A percentile compares a stretch with the other conserved stretches of the same genome.
Evolutionary conservation across 306 rosid genomes (phyloP).

Genomic region (Quercus parvula): DNA sequence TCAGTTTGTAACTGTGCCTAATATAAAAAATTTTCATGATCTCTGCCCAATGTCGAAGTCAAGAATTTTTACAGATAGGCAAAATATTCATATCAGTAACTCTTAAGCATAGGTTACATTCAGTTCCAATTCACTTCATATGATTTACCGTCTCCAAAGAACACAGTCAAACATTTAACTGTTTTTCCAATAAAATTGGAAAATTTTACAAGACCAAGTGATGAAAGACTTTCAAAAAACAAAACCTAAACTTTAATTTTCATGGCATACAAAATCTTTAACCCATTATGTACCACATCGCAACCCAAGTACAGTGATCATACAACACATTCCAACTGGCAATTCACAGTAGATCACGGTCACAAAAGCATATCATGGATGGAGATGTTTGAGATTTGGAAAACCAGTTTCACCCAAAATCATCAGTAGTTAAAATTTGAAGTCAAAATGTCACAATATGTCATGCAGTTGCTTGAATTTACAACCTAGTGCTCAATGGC

Average conservation of each 20-base stretch:
- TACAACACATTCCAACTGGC: not conserved
- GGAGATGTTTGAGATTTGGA: not conserved
- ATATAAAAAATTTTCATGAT: too few relatives aligned
- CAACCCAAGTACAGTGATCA: not conserved
- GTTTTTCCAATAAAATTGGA: not conserved
- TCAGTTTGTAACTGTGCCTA: too few relatives aligned
- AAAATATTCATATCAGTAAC: too few relatives aligned
- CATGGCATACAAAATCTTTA: not conserved
- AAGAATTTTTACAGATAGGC: too few relatives aligned
- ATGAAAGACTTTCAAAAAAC: not conserved
- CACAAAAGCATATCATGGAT: not conserved
- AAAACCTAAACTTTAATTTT: not conserved
- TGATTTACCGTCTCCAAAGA: not conserved
- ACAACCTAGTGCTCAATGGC: not conserved
- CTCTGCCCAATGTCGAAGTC: too few relatives aligned
- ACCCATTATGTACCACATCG: not conserved
- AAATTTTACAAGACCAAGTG: not conserved
- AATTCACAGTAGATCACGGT: not conserved
- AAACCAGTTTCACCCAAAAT: not conserved
- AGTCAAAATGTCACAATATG: not conserved
- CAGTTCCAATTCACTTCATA: too few relatives aligned
- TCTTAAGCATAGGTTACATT: too few relatives aligned
- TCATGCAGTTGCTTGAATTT: not conserved
- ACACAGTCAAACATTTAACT: not conserved
- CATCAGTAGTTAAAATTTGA: not conserved